Evolutionary conservation across 2,329 filamentous ascomycete species (phyloP).

Genomic region (Grosmannia serpens): DNA sequence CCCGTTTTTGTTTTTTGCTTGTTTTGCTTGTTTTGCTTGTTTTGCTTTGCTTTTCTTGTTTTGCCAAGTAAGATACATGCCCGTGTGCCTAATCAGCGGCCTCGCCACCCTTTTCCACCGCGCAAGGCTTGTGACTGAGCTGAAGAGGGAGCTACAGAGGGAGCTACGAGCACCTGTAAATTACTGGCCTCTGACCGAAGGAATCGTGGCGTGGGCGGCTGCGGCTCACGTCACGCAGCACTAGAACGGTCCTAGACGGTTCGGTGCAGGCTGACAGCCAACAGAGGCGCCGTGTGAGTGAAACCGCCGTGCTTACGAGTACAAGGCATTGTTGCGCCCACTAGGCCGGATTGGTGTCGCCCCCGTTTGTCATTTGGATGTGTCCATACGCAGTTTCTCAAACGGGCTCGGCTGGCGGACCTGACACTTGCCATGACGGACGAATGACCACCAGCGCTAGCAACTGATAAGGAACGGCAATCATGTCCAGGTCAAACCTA

Average conservation of each 20-base stretch:
- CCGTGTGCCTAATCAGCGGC: too few relatives aligned
- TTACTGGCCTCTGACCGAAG: background rate
- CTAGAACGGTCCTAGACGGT: background rate
- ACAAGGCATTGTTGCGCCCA: too few relatives aligned
- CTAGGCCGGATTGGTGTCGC: background rate
- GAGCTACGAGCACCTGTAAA: background rate
- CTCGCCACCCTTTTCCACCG: background rate
- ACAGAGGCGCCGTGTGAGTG: too few relatives aligned
- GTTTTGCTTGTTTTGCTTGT: too few relatives aligned
- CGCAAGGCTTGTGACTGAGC: background rate
- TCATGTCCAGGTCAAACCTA: background rate
- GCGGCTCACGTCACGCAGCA: background rate
- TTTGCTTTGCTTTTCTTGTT: too few relatives aligned
- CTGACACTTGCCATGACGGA: background rate
- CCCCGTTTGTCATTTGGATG: background rate
- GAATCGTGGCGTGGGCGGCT: too few relatives aligned
- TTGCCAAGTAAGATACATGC: too few relatives aligned
- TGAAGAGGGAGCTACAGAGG: background rate
- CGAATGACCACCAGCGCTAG: background rate
- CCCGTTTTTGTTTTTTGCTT: too few relatives aligned
- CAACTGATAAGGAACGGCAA: background rate
- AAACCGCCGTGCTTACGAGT: background rate
- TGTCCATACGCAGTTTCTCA: background rate
- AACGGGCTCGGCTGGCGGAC: background rate
- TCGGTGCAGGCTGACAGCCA: background rate